Percentiles rank a stretch among this genome's conserved stretches.
phyloP scores from a whole-genome alignment of 257 asterid species.

The Henckelia pumila region DNA sequence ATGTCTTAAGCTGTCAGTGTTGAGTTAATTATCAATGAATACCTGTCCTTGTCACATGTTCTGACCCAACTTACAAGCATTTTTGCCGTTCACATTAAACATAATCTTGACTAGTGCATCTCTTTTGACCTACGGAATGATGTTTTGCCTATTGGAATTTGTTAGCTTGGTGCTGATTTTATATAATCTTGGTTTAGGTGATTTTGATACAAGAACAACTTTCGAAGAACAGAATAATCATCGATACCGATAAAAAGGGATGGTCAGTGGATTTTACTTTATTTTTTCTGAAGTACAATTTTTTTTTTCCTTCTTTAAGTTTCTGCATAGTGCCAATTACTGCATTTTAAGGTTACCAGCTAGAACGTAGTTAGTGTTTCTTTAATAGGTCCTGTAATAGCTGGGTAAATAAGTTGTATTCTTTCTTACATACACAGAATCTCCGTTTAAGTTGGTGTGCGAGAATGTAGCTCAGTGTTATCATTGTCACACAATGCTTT shows the following conservation, averaged over 20 bases:
- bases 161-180: slow-evolving; percentile 24
- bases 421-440: neutral
- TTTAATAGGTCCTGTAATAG: neutral
- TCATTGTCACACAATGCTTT: neutral
- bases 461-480: neutral
- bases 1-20: slow-evolving; percentile 7
- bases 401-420: neutral
- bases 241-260: slow-evolving; percentile 84
- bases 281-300: slow-evolving; percentile 9
- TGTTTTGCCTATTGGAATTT: slow-evolving; percentile 6
- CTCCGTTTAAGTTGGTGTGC: slow-evolving; percentile 4
- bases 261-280: slow-evolving; percentile 48
- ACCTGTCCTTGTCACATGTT: neutral
- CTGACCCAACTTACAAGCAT: neutral
- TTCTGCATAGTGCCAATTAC: neutral
- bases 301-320: neutral
- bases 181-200: slow-evolving; percentile 50
- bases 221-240: slow-evolving; percentile 91
- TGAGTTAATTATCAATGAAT: neutral
- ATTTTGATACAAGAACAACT: slow-evolving; percentile 96
- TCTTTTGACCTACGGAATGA: neutral
- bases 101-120: neutral
- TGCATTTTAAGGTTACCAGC: slow-evolving; percentile 11
- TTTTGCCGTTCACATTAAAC: neutral
- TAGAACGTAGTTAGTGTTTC: neutral